Base-by-base conservation (phyloP, 306 rosid genomes). In the Dalbergia cochinchinensis region DNA sequence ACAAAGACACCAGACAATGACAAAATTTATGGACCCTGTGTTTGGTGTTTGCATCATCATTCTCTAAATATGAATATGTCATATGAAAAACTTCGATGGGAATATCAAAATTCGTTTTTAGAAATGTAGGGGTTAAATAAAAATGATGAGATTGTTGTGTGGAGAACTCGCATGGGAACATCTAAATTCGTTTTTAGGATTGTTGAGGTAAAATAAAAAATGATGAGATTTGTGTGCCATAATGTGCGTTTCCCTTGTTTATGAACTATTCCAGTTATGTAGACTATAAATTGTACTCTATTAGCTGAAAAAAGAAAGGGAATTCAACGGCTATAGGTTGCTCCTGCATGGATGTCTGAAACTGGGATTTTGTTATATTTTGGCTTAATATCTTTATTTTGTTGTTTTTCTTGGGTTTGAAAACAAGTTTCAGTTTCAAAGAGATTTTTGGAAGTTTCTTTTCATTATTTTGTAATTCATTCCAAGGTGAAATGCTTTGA, bases 391-490 rank as follows among this genome's bases (percentile, higher is more conserved):
- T 83, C 42, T 54, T 72, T 8, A 31, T 16, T 5, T 53, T 51
- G 19, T 61, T 76, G 35, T 82, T 70, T 54, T 73, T 63, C 97
- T 74, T 97, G 94, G 55, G 93, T 89, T 1, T 57, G 39, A 55
- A 10, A 68, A 73, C 37, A 48, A 61, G n/a, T 31, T 74, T 74
- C 51, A 26, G 63, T 33, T 74, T 74, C 64, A 47, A 65, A 51
- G 60, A 65, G 31, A 66, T 51, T 60, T 78, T 63, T 47, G 77
- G 26, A 68, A 20, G 13, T 61, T 70, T 85, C 62, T 26, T 77
- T 26, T 50, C 31, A 12, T 65, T 79, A 64, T 18, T 63, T 1
- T 20, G 48, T 51, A 37, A 26, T 80, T 84, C 20, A 66, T 69
- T 83, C 39, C 22, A 77, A 69, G 70, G 55, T 75, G 51, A 69